These are phyloP conservation scores for Pelargonium citronellum DNA, from an alignment of 441 rosid species.

Conservation along the genomic window DNA sequence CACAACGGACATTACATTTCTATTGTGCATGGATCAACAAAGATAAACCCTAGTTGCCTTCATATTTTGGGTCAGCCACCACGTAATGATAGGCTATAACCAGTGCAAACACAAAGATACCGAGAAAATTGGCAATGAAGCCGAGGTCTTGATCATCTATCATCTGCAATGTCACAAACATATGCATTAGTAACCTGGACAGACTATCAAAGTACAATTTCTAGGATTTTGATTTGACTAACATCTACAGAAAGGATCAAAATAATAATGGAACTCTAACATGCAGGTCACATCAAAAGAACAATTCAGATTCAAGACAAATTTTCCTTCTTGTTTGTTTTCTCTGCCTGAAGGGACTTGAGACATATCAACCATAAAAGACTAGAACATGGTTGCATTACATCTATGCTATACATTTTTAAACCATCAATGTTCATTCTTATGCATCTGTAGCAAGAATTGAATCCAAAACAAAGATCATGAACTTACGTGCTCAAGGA, in stretches of 20 bases:
- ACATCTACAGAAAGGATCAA: not conserved
- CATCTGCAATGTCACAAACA: slow-evolving; percentile 7
- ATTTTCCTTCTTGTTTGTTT: not conserved
- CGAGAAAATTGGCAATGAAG: slow-evolving; percentile 7
- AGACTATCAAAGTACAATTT: not conserved
- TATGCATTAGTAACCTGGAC: not conserved
- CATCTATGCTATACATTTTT: not conserved
- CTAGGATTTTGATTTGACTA: not conserved
- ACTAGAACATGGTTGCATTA: not conserved
- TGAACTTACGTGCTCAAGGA: too few species aligned
- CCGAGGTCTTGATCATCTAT: slow-evolving; percentile 3
- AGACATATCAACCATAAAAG: not conserved
- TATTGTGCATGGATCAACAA: not conserved
- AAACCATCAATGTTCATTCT: not conserved
- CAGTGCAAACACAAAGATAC: slow-evolving; percentile 1
- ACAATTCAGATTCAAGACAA: not conserved
- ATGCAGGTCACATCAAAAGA: not conserved
- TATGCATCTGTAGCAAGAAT: not conserved
- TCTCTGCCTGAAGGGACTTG: not conserved
- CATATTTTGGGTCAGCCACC: slow-evolving; percentile 10
- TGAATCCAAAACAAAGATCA: not conserved
- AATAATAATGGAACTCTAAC: not conserved
- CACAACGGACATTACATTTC: not conserved
- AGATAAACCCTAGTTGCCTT: not conserved
- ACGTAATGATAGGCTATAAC: slow-evolving; percentile 7